Percentiles rank a stretch among this genome's conserved stretches.
Conservation (phyloP, 2,329 filamentous ascomycete genomes). For the Nemania bipapillata region DNA sequence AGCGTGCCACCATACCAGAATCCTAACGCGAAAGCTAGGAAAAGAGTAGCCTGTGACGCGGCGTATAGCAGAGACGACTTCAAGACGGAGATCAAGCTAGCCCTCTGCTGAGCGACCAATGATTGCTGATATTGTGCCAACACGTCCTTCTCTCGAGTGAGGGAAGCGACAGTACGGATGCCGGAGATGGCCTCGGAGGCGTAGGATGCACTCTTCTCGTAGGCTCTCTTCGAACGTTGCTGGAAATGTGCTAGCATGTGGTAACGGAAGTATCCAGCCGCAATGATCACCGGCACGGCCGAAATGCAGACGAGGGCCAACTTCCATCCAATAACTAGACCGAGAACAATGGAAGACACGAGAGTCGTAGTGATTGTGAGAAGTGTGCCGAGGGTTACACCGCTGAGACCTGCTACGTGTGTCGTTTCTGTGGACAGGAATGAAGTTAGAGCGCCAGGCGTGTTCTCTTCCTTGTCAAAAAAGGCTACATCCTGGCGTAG, state of each 20-base stretch:
- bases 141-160: conserved; percentile 88
- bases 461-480: conserved; percentile 91
- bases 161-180: conserved; percentile 90
- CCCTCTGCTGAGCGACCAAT: conserved; percentile 72
- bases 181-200: conserved; percentile 94
- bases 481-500: conserved; percentile 92
- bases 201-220: conserved; percentile 82
- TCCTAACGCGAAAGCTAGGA: conserved; percentile 83
- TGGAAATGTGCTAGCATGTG: conserved; percentile 84
- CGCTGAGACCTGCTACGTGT: conserved; percentile 86
- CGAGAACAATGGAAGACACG: conserved; percentile 74
- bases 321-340: conserved; percentile 86
- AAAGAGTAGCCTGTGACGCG: conserved; percentile 82
- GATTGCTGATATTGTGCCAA: conserved; percentile 74
- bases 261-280: conserved; percentile 88
- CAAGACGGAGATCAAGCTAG: conserved; percentile 76
- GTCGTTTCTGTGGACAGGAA: conserved; percentile 92
- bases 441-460: conserved; percentile 85
- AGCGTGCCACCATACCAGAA: conserved; percentile 92
- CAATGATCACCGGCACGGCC: conserved; percentile 79
- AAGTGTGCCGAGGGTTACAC: conserved; percentile 86
- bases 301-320: conserved; percentile 83
- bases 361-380: conserved; percentile 84
- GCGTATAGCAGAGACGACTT: conserved; percentile 84
- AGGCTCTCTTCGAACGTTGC: conserved; percentile 79